Conservation (phyloP, 306 rosid species). For the Corylus avellana region DNA sequence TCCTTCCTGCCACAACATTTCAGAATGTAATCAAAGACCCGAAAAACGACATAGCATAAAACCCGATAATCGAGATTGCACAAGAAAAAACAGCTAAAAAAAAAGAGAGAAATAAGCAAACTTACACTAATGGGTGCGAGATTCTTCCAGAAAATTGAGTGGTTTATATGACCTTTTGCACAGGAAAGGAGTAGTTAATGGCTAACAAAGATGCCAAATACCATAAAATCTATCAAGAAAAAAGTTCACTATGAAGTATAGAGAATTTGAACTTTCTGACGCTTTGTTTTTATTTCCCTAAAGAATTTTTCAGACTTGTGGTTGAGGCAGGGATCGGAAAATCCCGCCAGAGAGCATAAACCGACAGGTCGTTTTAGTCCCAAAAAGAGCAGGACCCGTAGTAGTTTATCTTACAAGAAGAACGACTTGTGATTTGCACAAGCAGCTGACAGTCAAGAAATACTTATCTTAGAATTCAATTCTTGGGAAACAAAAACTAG, state of each 20-base stretch:
- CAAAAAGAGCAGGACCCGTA: too few species aligned
- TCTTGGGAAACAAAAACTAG: neutral
- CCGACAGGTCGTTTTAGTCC: too few species aligned
- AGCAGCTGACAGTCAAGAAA: neutral
- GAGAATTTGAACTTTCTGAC: neutral
- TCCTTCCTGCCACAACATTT: conserved; percentile 39
- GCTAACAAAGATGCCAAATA: neutral
- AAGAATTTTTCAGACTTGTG: neutral
- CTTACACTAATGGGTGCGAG: conserved; percentile 46
- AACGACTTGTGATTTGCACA: neutral
- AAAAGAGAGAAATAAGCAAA: neutral
- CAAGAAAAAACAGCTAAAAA: neutral
- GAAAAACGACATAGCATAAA: neutral
- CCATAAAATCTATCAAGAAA: neutral
- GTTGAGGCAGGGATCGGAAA: too few species aligned
- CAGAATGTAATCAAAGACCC: neutral
- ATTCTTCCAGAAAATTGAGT: conserved; percentile 57
- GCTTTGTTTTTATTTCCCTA: neutral
- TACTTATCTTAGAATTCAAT: neutral
- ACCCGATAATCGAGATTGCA: neutral
- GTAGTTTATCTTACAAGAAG: too few species aligned
- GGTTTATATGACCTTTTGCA: conserved; percentile 42
- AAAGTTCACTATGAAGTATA: neutral
- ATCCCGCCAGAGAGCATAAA: too few species aligned
- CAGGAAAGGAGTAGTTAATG: neutral